phyloP scores from a whole-genome alignment of 495 filamentous ascomycete species.

The Durotheca rogersii region DNA sequence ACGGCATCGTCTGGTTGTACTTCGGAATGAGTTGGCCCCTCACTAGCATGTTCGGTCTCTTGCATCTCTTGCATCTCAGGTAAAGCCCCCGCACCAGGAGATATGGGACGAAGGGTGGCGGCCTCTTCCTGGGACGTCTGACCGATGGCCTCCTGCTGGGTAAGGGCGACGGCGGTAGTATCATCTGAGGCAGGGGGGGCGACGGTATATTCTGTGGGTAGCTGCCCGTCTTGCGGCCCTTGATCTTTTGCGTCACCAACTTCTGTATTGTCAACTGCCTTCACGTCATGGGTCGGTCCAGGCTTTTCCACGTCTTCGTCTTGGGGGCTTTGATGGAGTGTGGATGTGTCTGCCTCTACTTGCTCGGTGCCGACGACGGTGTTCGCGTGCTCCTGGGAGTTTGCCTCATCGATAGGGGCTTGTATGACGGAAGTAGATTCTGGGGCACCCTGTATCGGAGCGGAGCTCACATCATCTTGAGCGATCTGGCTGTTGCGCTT shows the following conservation, averaged over 20 bases:
- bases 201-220: background rate
- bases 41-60: background rate
- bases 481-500: constrained; percentile 16
- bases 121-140: constrained; percentile 1
- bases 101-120: background rate
- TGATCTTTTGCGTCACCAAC: background rate
- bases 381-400: constrained; percentile 2
- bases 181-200: background rate
- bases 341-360: constrained; percentile 10
- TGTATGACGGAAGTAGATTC: constrained; percentile 5
- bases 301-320: constrained; percentile 1
- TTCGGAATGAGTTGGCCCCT: constrained; percentile 5
- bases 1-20: background rate
- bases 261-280: background rate
- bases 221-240: constrained; percentile 10
- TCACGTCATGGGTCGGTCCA: constrained; percentile 2
- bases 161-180: background rate
- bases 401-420: constrained; percentile 5
- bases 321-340: background rate
- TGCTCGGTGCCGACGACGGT: background rate
- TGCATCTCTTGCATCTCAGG: constrained; percentile 3
- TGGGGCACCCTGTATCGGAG: constrained; percentile 1
- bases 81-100: background rate
- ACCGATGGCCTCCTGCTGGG: constrained; percentile 1
- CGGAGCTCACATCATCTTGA: constrained; percentile 4